phyloP scores from a whole-genome alignment of 2,329 filamentous ascomycete species.

The Gyromitra esculenta region DNA sequence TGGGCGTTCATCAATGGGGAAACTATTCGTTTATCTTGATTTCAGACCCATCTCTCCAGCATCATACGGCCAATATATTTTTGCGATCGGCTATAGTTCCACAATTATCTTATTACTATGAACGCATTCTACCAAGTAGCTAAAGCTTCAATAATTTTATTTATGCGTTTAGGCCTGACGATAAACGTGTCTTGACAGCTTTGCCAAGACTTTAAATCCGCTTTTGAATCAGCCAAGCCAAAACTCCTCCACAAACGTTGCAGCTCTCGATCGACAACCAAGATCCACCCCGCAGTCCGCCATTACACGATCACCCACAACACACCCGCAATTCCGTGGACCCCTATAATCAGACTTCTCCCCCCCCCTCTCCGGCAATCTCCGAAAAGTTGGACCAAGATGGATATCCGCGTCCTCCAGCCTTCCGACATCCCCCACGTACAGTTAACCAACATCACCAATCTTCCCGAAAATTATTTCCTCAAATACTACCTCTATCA shows the following conservation, averaged over 20 bases:
- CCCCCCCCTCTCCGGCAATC: background rate
- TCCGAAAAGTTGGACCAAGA: slow-evolving; percentile 63
- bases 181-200: background rate
- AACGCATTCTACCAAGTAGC: background rate
- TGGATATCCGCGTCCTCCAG: slow-evolving; percentile 90
- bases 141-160: background rate
- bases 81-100: background rate
- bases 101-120: background rate
- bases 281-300: slow-evolving; percentile 28
- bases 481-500: slow-evolving; percentile 99
- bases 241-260: slow-evolving; percentile 26
- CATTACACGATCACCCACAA: slow-evolving; percentile 9
- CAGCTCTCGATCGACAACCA: slow-evolving; percentile 18
- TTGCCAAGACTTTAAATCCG: slow-evolving; percentile 19
- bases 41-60: background rate
- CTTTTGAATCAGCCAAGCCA: slow-evolving; percentile 27
- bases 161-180: background rate
- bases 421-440: slow-evolving; percentile 88
- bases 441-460: slow-evolving; percentile 98
- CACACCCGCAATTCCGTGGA: background rate
- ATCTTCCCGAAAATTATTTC: slow-evolving; percentile 99
- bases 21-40: background rate
- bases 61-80: background rate
- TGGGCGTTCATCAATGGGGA: background rate
- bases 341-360: background rate